phyloP scores from a whole-genome alignment of 352 stramenopile species.

The Globisporangium ultimum region DNA sequence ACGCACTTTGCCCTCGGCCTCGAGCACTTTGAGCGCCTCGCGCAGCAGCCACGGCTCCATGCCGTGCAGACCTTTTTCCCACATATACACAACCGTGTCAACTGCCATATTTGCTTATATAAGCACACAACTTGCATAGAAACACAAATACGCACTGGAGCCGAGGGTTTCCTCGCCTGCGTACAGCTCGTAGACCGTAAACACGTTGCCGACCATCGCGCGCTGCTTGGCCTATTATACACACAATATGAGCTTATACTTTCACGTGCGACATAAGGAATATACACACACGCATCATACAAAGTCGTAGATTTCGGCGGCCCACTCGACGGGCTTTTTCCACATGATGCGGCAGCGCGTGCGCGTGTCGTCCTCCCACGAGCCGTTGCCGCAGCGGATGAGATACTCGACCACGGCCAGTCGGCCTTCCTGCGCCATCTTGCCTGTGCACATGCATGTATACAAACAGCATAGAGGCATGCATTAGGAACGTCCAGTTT shows the following conservation, averaged over 20 bases:
- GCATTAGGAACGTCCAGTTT: background rate
- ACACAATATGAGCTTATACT: background rate
- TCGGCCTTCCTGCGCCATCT: slow-evolving; percentile 67
- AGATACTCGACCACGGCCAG: slow-evolving; percentile 72
- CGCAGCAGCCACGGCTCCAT: slow-evolving; percentile 84
- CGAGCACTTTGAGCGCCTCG: slow-evolving; percentile 70
- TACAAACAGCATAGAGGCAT: background rate
- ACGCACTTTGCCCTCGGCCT: slow-evolving; percentile 68
- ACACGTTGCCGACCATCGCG: slow-evolving; percentile 80
- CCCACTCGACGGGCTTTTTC: slow-evolving; percentile 82
- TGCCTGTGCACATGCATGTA: slow-evolving; percentile 28
- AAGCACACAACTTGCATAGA: background rate
- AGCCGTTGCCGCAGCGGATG: slow-evolving; percentile 68
- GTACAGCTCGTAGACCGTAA: slow-evolving; percentile 85
- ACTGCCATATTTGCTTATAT: background rate
- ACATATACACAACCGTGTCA: background rate
- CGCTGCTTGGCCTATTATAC: slow-evolving; percentile 50
- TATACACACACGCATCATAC: slow-evolving; percentile 25
- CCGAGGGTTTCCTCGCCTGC: slow-evolving; percentile 77
- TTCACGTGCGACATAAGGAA: slow-evolving; percentile 15
- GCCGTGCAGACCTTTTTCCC: slow-evolving; percentile 54
- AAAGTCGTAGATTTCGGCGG: slow-evolving; percentile 83
- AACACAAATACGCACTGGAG: slow-evolving; percentile 40
- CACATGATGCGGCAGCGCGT: slow-evolving; percentile 84
- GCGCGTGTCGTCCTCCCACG: slow-evolving; percentile 78